These are phyloP conservation scores for Fusarium algeriense DNA, from an alignment of 2,329 filamentous ascomycete species.

Conservation along the genomic window DNA sequence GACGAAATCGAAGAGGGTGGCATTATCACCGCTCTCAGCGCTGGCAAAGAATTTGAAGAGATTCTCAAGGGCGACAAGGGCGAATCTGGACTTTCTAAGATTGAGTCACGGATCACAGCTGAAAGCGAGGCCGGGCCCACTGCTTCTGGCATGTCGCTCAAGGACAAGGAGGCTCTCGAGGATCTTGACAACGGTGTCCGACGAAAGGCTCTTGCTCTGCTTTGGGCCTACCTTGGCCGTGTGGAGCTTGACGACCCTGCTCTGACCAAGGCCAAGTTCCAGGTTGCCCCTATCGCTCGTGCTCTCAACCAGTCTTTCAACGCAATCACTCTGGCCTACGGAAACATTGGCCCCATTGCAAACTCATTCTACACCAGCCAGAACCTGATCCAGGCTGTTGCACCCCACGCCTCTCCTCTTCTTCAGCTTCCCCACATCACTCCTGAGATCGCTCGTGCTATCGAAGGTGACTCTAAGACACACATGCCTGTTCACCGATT, in stretches of 20 bases:
- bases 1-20: conserved; percentile 85
- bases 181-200: conserved; percentile 83
- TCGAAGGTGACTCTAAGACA: conserved; percentile 80
- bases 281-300: conserved; percentile 88
- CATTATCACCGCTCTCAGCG: conserved; percentile 84
- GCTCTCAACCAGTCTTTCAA: conserved; percentile 87
- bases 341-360: conserved; percentile 84
- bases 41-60: conserved; percentile 85
- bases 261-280: conserved; percentile 87
- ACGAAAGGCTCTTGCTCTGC: conserved; percentile 86
- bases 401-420: conserved; percentile 86
- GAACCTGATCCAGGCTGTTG: conserved; percentile 88
- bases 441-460: conserved; percentile 70
- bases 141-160: conserved; percentile 71
- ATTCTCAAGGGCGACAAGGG: conserved; percentile 82
- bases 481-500: conserved; percentile 88
- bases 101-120: conserved; percentile 84
- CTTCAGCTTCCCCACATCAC: conserved; percentile 93
- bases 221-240: conserved; percentile 96
- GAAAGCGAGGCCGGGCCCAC: conserved; percentile 65
- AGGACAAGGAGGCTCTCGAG: conserved; percentile 82
- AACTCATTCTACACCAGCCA: conserved; percentile 86
- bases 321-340: conserved; percentile 88
- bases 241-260: conserved; percentile 83
- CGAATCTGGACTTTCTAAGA: conserved; percentile 82